Base-by-base conservation (phyloP, 202 grass and related monocot species). In the Setaria italica region DNA sequence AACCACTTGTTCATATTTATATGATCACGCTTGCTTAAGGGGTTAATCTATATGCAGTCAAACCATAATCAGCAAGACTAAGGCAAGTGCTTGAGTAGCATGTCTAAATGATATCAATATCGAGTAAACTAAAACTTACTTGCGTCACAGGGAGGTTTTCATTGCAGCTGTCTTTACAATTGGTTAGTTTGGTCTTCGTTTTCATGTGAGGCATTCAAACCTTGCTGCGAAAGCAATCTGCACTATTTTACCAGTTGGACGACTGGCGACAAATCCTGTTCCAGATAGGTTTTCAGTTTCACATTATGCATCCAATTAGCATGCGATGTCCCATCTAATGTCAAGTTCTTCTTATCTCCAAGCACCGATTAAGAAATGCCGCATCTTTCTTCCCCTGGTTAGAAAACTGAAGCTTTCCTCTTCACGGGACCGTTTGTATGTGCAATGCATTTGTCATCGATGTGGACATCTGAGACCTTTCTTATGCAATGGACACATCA, bases 381-480 rank as follows among this genome's bases (percentile, higher is more conserved):
- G 68, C 46, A 81, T 68, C 83, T 88, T 85, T 63, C 69, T 7
- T 80, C 20, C 59, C 41, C 12, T 1, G 15, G 19, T 70, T 77
- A 77, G 55, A 85, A 87, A 87, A 91, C 37, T 11, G 70, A 67
- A 65, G 20, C 35, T 83, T 62, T 88, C 82, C 41, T 72, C 37
- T 21, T 88, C 86, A 88, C 57, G 47, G 64, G 77, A 51, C 85
- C 73, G 60, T 57, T 67, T 67, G 49, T 54, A 41, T 51, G 82
- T 47, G 79, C 51, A 57, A 29, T 41, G 62, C 68, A 70, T 68
- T 86, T 85, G 89, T 88, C 50, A 45, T 86, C 34, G 85, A 82
- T 75, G 73, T 63, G 69, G 90, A 92, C 88, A 50, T 78, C 71
- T 12, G 62, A 91, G 84, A 93, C 85, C 77, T 88, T 93, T 90